phyloP scores from a whole-genome alignment of 768 basidiomycete genomes.

The Macrocybe gigantea region DNA sequence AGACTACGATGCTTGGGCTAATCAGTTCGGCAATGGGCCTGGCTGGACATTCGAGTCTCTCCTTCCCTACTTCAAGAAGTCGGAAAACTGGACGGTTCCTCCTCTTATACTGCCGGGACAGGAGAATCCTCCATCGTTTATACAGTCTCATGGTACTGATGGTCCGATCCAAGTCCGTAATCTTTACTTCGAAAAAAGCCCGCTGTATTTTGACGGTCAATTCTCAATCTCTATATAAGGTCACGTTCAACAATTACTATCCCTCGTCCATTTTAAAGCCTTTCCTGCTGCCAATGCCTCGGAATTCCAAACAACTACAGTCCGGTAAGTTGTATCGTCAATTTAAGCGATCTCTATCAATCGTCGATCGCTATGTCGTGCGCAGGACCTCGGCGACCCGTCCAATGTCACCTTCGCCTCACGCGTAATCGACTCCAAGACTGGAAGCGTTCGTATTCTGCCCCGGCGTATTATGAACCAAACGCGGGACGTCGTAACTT shows the following conservation, averaged over 20 bases:
- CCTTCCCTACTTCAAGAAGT: constrained; percentile 13
- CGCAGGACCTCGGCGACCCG: constrained; percentile 12
- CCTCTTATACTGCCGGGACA: constrained; percentile 4
- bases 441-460: background rate
- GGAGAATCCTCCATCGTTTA: constrained; percentile 5
- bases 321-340: constrained; percentile 8
- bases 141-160: constrained; percentile 5
- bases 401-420: constrained; percentile 11
- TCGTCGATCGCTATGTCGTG: constrained; percentile 9
- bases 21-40: constrained; percentile 12
- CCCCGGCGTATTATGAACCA: background rate
- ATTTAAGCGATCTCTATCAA: constrained; percentile 5
- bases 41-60: constrained; percentile 16
- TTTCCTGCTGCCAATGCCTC: background rate
- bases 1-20: constrained; percentile 14
- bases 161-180: constrained; percentile 10
- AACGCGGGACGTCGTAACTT: constrained; percentile 20
- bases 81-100: constrained; percentile 8
- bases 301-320: constrained; percentile 10
- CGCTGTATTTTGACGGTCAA: constrained; percentile 3
- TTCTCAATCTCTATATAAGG: too few species aligned
- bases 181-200: constrained; percentile 7
- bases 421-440: constrained; percentile 2
- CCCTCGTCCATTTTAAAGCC: too few species aligned
- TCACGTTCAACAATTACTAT: too few species aligned